phyloP scores from a whole-genome alignment of 2,329 filamentous ascomycete species.

The Thelonectria discophora region DNA sequence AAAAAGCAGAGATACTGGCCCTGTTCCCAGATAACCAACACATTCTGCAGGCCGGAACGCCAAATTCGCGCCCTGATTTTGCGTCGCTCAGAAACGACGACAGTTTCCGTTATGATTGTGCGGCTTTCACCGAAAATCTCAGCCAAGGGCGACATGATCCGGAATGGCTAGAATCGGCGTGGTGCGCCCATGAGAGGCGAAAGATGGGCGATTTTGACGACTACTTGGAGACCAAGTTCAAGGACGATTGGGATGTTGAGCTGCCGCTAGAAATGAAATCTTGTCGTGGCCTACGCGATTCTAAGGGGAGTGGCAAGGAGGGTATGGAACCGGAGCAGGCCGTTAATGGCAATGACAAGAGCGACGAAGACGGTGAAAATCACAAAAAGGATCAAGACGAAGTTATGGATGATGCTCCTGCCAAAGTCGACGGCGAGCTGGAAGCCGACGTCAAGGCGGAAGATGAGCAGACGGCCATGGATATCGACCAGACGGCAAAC shows the following conservation, averaged over 20 bases:
- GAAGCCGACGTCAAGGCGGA: neutral
- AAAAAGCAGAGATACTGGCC: conserved; percentile 49
- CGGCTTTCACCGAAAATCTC: conserved; percentile 57
- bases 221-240: conserved; percentile 55
- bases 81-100: conserved; percentile 56
- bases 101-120: conserved; percentile 58
- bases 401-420: neutral
- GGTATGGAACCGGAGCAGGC: conserved; percentile 4
- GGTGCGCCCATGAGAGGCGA: conserved; percentile 59
- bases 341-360: neutral
- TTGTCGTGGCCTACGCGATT: conserved; percentile 1
- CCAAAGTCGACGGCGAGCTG: neutral
- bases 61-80: conserved; percentile 53
- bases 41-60: conserved; percentile 48
- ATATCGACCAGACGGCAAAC: neutral
- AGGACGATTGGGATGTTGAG: conserved; percentile 57
- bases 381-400: neutral
- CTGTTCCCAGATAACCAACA: conserved; percentile 51
- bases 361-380: neutral
- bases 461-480: neutral
- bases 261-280: conserved; percentile 48
- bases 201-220: conserved; percentile 60
- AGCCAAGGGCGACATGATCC: conserved; percentile 59
- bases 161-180: conserved; percentile 62
- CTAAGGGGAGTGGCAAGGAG: conserved; percentile 27